Evolutionary conservation across 805 yeast genomes (phyloP), one percentile per base, ranked within the genome.

Genomic region (Candida sithepensis): DNA sequence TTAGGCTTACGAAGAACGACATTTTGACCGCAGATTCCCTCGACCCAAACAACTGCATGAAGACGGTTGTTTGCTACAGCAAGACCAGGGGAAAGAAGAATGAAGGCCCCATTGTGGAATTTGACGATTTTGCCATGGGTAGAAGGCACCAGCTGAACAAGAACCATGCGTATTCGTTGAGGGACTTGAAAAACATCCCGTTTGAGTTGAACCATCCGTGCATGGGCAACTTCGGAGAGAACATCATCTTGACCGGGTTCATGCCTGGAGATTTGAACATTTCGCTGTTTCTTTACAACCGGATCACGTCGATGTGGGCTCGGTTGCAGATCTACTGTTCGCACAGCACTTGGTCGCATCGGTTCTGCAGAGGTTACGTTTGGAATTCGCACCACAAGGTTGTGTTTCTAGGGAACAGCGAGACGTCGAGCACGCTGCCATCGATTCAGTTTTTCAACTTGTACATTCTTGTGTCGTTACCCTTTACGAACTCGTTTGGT

Each of bases 371-470:
- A 51, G 80, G 85, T 0, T 82, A 77, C 64, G 81, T 81, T 1
- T 86, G 95, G 95, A 76, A 75, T 28, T 83, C 91, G 0, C 95
- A 86, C 63, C 92, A 86, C 58, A 82, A 81, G 60, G 81, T 84
- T 1, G 67, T 84, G 1, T 63, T 84, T 24, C 56, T 86, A 32
- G 94, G 94, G 1, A 74, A 73, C 53, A 57, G 60, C 28, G 66
- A 71, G n/a, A 71, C 78, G 3, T 64, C 74, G 1, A 60, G 60
- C 37, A 72, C 81, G 3, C 67, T 77, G 3, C 73, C 79, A 44
- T 67, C 76, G 45, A 67, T 75, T 14, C 66, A 80, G 41, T 77
- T 65, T 54, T 79, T 78, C 60, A 71, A 77, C 14, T 57, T 67
- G 28, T 67, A 75, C 64, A 63, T 78, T 12, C 67, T 79, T 4